Base-by-base conservation (phyloP, 257 asterid species). In the Nicotiana tabacum region DNA sequence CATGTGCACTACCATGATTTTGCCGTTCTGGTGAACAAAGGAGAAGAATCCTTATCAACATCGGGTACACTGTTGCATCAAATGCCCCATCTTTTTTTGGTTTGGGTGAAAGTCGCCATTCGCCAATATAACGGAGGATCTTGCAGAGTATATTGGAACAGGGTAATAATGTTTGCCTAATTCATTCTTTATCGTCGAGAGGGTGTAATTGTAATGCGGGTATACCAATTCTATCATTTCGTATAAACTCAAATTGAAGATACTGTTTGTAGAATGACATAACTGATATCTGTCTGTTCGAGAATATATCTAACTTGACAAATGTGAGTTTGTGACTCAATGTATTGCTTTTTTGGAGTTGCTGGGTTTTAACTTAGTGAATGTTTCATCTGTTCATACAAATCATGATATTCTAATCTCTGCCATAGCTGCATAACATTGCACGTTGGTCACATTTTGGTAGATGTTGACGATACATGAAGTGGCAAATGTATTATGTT, bases 131-230 rank as follows among this genome's bases (percentile, higher is more conserved):
- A 13, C 27, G 9, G 27, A 33, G 27, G 27, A 24, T 48, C 43
- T 48, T 74, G 80, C 24, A 27, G 80, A 51, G 64, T 48, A 15
- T 3, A 0, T 74, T 27, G 80, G 48, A 15, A 21, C 56, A 48
- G 12, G 80, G 27, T 33, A 74, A 74, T 48, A 48, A 74, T 24
- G 43, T 48, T 48, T 15, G 51, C 80, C 43, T 74, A 72, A 53
- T 72, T 69, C 78, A 74, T 74, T 74, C 80, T 48, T 74, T 74
- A 74, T 74, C 27, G 43, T 27, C 24, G 27, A 48, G 62, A 74
- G 80, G 80, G 27, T 48, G 62, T 74, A 48, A 27, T 48, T 74
- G 80, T 74, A 21, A 46, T 46, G 18, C 79, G 35, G 37, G 37
- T 72, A 48, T 48, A 24, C 39, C 61, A 46, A 39, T 27, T 39